A percentile compares a stretch with the other conserved stretches of the same genome.
Evolutionary conservation across 306 rosid genomes (phyloP).

Genomic region (Elaeagnus macrophylla): DNA sequence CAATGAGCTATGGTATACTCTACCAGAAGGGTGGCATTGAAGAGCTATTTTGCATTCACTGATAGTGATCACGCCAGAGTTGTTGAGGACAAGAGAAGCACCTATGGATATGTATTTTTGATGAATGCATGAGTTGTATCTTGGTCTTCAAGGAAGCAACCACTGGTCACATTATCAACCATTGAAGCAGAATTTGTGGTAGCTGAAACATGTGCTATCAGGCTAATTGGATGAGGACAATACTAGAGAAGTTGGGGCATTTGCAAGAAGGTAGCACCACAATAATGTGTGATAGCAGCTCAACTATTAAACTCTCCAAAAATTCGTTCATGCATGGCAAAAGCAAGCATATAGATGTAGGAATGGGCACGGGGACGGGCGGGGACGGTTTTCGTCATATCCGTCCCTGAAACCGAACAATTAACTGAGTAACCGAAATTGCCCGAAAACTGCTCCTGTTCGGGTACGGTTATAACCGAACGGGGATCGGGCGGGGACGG

Average conservation of each 20-base stretch:
- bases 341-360: not conserved
- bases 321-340: not conserved
- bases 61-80: not conserved
- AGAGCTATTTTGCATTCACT: not conserved
- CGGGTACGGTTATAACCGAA: no score
- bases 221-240: not conserved
- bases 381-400: no score
- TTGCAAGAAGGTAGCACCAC: not conserved
- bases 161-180: no score
- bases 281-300: conserved; percentile 1
- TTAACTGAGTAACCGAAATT: no score
- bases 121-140: not conserved
- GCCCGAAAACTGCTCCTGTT: no score
- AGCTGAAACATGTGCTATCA: not conserved
- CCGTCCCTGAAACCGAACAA: no score
- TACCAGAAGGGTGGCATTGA: no score
- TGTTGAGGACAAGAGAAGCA: not conserved
- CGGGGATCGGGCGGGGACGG: no score
- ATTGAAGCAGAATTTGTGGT: not conserved
- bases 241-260: not conserved
- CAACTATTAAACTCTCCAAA: not conserved
- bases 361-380: no score
- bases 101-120: not conserved
- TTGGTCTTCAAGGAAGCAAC: not conserved
- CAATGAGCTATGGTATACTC: no score